Evolutionary conservation across 2,329 filamentous ascomycete species (phyloP).

Genomic region (Dothistroma pini): DNA sequence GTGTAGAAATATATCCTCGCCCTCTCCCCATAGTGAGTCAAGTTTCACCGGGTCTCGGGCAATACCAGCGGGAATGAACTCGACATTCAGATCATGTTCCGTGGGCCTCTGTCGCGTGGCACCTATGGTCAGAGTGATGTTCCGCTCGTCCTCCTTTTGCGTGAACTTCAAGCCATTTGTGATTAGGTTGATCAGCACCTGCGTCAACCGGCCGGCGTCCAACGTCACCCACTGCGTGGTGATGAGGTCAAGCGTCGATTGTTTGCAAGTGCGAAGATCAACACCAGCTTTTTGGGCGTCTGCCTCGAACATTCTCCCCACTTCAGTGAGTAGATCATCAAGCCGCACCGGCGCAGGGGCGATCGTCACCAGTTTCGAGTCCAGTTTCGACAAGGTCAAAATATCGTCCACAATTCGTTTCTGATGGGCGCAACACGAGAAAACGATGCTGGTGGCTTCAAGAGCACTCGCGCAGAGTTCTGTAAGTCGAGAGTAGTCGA

Average conservation of each 20-base stretch:
- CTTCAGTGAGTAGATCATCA: conserved; percentile 17
- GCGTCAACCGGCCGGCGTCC: conserved; percentile 25
- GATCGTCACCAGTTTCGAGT: conserved; percentile 39
- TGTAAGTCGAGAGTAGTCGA: not conserved
- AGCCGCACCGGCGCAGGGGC: conserved; percentile 21
- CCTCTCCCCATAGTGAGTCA: conserved; percentile 6
- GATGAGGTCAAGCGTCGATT: conserved; percentile 3
- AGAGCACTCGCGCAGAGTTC: conserved; percentile 11
- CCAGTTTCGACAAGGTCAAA: conserved; percentile 41
- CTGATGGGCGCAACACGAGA: conserved; percentile 43
- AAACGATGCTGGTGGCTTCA: conserved; percentile 36
- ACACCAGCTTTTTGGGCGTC: conserved; percentile 24
- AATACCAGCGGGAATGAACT: conserved; percentile 21
- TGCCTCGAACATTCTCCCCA: conserved; percentile 25
- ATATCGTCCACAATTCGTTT: conserved; percentile 46
- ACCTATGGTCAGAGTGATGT: conserved; percentile 20
- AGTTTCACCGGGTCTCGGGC: conserved; percentile 12
- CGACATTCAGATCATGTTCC: conserved; percentile 20
- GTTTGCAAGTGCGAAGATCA: conserved; percentile 6
- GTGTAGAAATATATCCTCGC: conserved; percentile 18
- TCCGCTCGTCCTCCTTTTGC: conserved; percentile 16
- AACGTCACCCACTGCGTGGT: conserved; percentile 19
- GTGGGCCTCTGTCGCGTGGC: conserved; percentile 16
- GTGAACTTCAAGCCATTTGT: conserved; percentile 31
- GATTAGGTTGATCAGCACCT: conserved; percentile 30